phyloP scores from a whole-genome alignment of 2,329 filamentous ascomycete genomes.

The Cryphonectria radicalis region DNA sequence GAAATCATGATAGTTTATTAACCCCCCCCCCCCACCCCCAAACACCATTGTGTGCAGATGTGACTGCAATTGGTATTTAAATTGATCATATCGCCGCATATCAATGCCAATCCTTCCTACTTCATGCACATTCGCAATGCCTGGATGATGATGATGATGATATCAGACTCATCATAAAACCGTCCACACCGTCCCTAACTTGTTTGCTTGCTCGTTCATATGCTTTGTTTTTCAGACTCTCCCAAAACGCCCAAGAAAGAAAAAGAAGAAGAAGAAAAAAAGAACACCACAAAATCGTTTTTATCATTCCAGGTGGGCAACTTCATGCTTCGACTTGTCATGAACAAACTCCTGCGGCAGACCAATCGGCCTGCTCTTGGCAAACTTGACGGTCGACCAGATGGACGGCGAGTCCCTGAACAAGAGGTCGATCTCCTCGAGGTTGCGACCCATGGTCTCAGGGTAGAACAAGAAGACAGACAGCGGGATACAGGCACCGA shows the following conservation, averaged over 20 bases:
- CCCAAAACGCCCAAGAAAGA: background rate
- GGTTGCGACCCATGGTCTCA: conserved; percentile 54
- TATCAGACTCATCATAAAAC: background rate
- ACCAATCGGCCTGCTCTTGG: conserved; percentile 38
- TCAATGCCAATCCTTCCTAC: too few relatives aligned
- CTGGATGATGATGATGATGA: background rate
- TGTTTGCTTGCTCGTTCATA: background rate
- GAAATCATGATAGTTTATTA: background rate
- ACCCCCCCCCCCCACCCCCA: too few relatives aligned
- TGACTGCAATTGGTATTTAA: background rate
- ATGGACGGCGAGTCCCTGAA: conserved; percentile 47
- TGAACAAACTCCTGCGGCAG: conserved; percentile 29
- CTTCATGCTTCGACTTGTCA: conserved; percentile 22
- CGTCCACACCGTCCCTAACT: background rate
- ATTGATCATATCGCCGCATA: background rate
- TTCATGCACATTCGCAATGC: background rate
- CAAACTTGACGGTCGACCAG: conserved; percentile 43
- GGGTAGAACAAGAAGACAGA: conserved; percentile 51
- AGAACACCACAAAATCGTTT: background rate
- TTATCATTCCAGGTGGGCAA: conserved; percentile 19
- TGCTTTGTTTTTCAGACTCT: background rate
- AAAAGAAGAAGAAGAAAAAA: background rate
- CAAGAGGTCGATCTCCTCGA: conserved; percentile 51
- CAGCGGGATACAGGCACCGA: conserved; percentile 50
- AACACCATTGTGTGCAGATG: background rate